A percentile compares a stretch with the other conserved stretches of the same genome.
phyloP scores from a whole-genome alignment of 441 rosid species.

The Geranium incanum region DNA sequence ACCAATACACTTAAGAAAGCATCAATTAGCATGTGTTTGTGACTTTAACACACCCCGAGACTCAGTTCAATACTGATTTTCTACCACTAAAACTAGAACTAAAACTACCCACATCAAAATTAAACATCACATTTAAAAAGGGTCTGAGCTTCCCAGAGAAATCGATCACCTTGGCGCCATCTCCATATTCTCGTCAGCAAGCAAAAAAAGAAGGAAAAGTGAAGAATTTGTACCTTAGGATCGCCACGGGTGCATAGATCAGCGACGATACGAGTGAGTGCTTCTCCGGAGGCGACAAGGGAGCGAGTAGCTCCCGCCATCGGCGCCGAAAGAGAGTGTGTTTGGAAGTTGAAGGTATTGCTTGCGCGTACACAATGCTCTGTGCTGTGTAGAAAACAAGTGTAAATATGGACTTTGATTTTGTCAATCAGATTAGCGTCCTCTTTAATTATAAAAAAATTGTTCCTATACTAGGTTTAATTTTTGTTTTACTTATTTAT shows the following conservation, averaged over 20 bases:
- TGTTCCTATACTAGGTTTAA: no score
- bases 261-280: constrained; percentile 67
- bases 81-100: not conserved
- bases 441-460: no score
- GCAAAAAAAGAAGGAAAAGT: not conserved
- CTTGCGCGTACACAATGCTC: not conserved
- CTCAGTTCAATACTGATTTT: no score
- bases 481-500: no score
- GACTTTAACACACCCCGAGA: no score
- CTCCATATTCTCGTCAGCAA: not conserved
- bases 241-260: constrained; percentile 81
- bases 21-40: no score
- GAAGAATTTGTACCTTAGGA: constrained; percentile 51
- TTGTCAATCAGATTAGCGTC: no score
- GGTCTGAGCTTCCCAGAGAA: not conserved
- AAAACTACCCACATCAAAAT: not conserved
- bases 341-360: not conserved
- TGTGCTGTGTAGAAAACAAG: not conserved
- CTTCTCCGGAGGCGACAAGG: constrained; percentile 41
- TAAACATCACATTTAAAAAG: not conserved
- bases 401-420: no score
- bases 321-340: constrained; percentile 32
- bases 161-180: not conserved
- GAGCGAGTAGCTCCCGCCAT: constrained; percentile 36
- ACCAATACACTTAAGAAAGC: no score